phyloP scores from a whole-genome alignment of 768 basidiomycete species.

The Tubosaeta sp. region DNA sequence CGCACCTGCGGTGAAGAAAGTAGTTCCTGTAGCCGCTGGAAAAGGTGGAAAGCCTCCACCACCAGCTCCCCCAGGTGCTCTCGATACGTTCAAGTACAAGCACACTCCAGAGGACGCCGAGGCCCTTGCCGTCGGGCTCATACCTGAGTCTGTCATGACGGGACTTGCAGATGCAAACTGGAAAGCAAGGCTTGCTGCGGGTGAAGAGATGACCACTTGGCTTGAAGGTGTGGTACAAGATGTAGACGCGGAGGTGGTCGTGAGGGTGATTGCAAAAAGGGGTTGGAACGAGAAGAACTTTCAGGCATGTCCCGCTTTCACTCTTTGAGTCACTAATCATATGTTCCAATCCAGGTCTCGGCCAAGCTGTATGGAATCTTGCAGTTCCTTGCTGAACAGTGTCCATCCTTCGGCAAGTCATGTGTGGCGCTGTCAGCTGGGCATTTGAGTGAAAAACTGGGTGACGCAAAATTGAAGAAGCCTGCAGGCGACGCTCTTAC shows the following conservation, averaged over 20 bases:
- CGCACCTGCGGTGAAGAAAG: conserved; percentile 42
- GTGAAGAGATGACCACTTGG: conserved; percentile 86
- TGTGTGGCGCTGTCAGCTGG: conserved; percentile 77
- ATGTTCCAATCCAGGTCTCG: conserved; percentile 60
- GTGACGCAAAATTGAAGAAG: conserved; percentile 95
- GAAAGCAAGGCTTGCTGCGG: conserved; percentile 84
- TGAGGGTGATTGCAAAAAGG: conserved; percentile 84
- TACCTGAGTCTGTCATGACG: conserved; percentile 66
- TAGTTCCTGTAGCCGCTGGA: conserved; percentile 34
- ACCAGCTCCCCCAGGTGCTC: conserved; percentile 44
- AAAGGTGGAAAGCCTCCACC: conserved; percentile 47
- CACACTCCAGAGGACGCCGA: conserved; percentile 93
- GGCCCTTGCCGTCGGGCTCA: conserved; percentile 60
- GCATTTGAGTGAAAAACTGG: conserved; percentile 89
- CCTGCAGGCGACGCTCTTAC: conserved; percentile 87
- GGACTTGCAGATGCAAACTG: conserved; percentile 87
- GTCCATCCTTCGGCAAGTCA: conserved; percentile 80
- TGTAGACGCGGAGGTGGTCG: conserved; percentile 83
- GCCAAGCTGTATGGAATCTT: conserved; percentile 84
- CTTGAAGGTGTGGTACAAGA: conserved; percentile 59
- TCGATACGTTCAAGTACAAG: conserved; percentile 88
- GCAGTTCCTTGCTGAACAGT: conserved; percentile 64
- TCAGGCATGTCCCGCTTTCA: conserved; percentile 51
- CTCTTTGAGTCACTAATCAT: conserved; percentile 5
- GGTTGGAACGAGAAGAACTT: conserved; percentile 99